Percentiles rank a stretch among this genome's conserved stretches.
Conservation (phyloP, 257 asterid genomes). For the Nyctanthes arbortristis region DNA sequence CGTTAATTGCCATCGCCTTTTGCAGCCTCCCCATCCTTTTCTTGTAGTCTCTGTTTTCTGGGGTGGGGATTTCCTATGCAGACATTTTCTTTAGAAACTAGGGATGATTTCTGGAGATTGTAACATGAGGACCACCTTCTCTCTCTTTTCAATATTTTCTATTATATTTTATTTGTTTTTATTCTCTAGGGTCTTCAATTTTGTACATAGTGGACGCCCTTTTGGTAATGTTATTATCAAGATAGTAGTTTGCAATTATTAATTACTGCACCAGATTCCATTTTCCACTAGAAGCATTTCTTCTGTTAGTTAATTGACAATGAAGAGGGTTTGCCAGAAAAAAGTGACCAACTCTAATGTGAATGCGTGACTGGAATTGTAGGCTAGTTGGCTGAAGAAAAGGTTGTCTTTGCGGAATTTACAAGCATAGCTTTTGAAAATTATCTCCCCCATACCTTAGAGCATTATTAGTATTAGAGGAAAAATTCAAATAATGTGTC, state of each 20-base stretch:
- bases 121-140: slow-evolving; percentile 24
- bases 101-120: slow-evolving; percentile 25
- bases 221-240: neutral
- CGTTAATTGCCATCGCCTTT: slow-evolving; percentile 23
- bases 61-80: slow-evolving; percentile 19
- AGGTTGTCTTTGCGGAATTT: slow-evolving; percentile 37
- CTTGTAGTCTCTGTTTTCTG: slow-evolving; percentile 30
- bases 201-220: slow-evolving; percentile 31
- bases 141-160: neutral
- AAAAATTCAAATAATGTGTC: too few relatives aligned
- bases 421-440: slow-evolving; percentile 45
- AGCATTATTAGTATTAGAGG: too few relatives aligned
- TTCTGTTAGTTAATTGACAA: neutral
- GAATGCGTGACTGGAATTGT: slow-evolving; percentile 12
- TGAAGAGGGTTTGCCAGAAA: neutral
- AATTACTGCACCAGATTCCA: slow-evolving; percentile 3
- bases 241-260: too few relatives aligned
- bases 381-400: slow-evolving; percentile 29
- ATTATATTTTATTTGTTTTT: neutral
- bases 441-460: too few relatives aligned
- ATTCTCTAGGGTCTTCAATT: slow-evolving; percentile 26
- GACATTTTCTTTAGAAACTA: slow-evolving; percentile 9
- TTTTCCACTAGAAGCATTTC: neutral
- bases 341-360: too few relatives aligned
- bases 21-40: slow-evolving; percentile 25